Conservation (phyloP, 495 filamentous ascomycete genomes). For the Aspergillus coremiiformis region DNA sequence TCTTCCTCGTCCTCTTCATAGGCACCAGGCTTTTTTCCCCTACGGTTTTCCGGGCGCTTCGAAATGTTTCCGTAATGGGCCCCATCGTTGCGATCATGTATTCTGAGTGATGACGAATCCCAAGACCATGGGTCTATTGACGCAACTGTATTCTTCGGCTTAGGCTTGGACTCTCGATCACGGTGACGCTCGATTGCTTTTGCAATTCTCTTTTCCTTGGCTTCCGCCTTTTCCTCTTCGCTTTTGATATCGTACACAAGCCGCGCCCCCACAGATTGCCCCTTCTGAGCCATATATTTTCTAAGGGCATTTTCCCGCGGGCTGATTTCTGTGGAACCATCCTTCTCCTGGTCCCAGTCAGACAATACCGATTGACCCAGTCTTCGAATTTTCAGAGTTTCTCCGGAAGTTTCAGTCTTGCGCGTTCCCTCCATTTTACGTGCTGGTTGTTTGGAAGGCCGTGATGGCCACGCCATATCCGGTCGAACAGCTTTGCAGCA, state of each 20-base stretch:
- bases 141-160: constrained; percentile 1
- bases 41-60: constrained; percentile 24
- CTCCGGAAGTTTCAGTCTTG: background rate
- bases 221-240: background rate
- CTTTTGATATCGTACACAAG: background rate
- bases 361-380: constrained; percentile 12
- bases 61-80: constrained; percentile 10
- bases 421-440: background rate
- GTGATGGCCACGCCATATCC: constrained; percentile 1
- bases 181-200: background rate
- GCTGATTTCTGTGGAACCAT: background rate
- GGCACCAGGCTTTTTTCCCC: constrained; percentile 13
- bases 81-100: constrained; percentile 12
- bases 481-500: constrained; percentile 25
- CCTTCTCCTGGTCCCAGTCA: constrained; percentile 2
- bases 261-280: background rate
- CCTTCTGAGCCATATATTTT: background rate
- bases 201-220: background rate
- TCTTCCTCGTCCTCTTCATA: constrained; percentile 34
- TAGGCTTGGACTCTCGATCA: background rate
- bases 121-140: constrained; percentile 27
- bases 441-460: background rate
- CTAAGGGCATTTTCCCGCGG: constrained; percentile 4
- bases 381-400: constrained; percentile 17
- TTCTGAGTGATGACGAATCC: constrained; percentile 29